phyloP scores from a whole-genome alignment of 2,329 filamentous ascomycete species.

The Achaetomium macrosporum region DNA sequence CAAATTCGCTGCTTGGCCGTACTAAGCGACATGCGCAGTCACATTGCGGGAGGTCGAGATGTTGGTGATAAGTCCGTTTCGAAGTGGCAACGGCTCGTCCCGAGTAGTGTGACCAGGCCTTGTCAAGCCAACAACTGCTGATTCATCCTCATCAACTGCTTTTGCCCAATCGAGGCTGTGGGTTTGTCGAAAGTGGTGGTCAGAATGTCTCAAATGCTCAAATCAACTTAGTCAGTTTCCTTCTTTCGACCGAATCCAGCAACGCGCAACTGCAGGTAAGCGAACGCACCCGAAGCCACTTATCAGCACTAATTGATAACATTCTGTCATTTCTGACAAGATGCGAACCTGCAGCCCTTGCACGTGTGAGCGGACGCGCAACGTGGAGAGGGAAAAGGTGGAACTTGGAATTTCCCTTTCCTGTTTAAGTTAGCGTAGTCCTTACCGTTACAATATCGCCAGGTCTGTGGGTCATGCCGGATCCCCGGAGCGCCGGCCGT shows the following conservation, averaged over 20 bases:
- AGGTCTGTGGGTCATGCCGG: neutral
- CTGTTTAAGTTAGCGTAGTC: neutral
- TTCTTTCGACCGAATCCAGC: neutral
- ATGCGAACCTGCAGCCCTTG: slow-evolving; percentile 5
- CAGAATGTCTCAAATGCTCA: slow-evolving; percentile 8
- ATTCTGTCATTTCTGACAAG: slow-evolving; percentile 6
- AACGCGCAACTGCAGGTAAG: slow-evolving; percentile 1
- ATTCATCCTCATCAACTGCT: neutral
- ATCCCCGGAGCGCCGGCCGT: neutral
- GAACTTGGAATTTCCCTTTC: neutral
- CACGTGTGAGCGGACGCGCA: slow-evolving; percentile 7
- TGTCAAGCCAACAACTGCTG: neutral
- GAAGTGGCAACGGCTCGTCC: neutral
- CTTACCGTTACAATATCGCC: slow-evolving; percentile 2
- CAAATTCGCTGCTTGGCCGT: neutral
- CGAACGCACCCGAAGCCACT: slow-evolving; percentile 3
- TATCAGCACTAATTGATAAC: no score
- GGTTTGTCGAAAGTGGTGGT: slow-evolving; percentile 5
- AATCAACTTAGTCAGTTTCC: slow-evolving; percentile 5
- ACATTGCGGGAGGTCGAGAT: neutral
- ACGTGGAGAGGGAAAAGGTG: no score
- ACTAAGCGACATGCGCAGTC: no score
- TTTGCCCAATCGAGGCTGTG: slow-evolving; percentile 4
- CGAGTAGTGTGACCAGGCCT: neutral
- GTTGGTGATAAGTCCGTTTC: slow-evolving; percentile 3